Evolutionary conservation across 129 eudicot species (phyloP).

Genomic region (Flaveria sonorensis): DNA sequence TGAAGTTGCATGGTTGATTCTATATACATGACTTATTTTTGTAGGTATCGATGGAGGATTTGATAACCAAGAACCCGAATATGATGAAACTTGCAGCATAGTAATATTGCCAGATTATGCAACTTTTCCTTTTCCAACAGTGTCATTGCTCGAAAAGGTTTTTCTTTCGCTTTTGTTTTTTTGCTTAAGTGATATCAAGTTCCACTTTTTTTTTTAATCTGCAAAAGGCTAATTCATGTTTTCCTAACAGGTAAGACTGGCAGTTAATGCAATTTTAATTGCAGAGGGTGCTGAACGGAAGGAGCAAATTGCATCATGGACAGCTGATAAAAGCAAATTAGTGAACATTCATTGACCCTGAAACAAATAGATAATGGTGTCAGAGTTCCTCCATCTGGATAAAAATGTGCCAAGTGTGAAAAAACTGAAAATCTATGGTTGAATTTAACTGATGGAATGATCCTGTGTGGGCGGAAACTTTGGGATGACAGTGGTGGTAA

Average conservation of each 20-base stretch:
- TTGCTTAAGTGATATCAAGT: too few species aligned
- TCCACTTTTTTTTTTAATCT: neutral
- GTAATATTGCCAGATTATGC: constrained; percentile 70
- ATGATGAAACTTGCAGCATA: constrained; percentile 66
- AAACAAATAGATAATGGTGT: constrained; percentile 77
- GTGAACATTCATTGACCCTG: constrained; percentile 71
- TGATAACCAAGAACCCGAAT: constrained; percentile 73
- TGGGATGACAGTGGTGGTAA: constrained; percentile 98
- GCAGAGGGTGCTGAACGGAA: constrained; percentile 92
- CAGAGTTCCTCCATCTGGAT: constrained; percentile 78
- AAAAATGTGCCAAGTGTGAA: constrained; percentile 89
- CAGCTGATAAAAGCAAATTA: constrained; percentile 73
- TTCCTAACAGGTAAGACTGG: constrained; percentile 73
- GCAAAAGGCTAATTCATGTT: constrained; percentile 16
- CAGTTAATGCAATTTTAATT: constrained; percentile 77
- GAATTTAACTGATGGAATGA: constrained; percentile 89
- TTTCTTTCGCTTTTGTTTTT: neutral
- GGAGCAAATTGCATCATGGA: constrained; percentile 93
- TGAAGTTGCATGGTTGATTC: neutral
- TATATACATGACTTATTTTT: constrained; percentile 23
- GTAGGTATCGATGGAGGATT: constrained; percentile 87
- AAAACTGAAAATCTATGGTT: constrained; percentile 94
- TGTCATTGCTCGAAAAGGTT: constrained; percentile 76
- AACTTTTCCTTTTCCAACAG: constrained; percentile 80
- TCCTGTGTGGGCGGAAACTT: constrained; percentile 82